Base-by-base conservation (phyloP, 169 alveolate genomes). In the Plasmodium vinckei region DNA sequence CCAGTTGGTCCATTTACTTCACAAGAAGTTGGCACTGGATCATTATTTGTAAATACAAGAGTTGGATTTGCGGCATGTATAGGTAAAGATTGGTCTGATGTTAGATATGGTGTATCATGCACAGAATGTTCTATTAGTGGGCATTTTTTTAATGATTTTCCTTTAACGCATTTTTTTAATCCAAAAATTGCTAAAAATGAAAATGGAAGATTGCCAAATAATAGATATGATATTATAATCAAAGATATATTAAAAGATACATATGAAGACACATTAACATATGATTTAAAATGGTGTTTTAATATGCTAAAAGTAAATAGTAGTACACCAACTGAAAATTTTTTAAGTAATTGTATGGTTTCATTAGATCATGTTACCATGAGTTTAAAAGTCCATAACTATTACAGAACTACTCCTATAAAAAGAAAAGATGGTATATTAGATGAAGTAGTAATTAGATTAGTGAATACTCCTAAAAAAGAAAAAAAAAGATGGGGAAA, bases 101-200 rank as follows among this genome's bases (percentile, higher is more conserved):
- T 93, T 10, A 42, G 88, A 49, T 94, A 79, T 54, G 97, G 97
- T 13, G 97, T 95, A n/a, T 82, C 98, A 2, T 93, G 95, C 15
- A 94, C 96, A 5, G 98, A 96, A 60, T 93, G 96, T 61, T 94
- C 97, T n/a, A 94, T 96, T n/a, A 93, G 97, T 44, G 98, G 98
- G 3, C 94, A 92, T 69, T 96, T 95, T 88, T 96, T 96, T 71
- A 87, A 92, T 65, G 96, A 95, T 60, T 95, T 95, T 87, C 98
- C 98, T 2, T 46, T 65, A n/a, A 94, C 97, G 27, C 71, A 91
- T 23, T 95, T 93, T 79, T 91, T 95, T 57, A 87, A 94, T 72
- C 97, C 97, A 0, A 60, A 72, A 71, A 72, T 87, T 64, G 86
- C 72, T 64, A 65, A 84, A 27, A 33, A 82, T 67, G 72, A 17